A percentile compares a stretch with the other conserved stretches of the same genome.
Conservation (phyloP, 352 stramenopile genomes). For the Saprolegnia diclina region DNA sequence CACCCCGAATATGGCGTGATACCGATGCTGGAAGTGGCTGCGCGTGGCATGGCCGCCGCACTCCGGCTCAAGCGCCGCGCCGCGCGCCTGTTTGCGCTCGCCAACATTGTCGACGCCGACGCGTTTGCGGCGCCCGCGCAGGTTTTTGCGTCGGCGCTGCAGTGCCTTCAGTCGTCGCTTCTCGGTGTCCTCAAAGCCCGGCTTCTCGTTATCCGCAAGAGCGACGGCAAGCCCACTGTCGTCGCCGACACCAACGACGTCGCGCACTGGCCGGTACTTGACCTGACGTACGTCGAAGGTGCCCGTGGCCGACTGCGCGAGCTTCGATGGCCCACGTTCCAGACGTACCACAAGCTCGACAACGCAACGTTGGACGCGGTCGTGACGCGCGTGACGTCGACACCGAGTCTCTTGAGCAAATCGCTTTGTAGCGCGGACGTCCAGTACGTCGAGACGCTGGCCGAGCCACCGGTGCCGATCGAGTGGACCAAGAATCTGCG, state of each 20-base stretch:
- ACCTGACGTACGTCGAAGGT: slow-evolving; percentile 34
- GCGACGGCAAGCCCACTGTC: slow-evolving; percentile 40
- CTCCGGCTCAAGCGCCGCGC: slow-evolving; percentile 64
- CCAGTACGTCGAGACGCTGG: not conserved
- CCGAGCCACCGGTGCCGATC: not conserved
- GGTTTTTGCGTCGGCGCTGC: slow-evolving; percentile 36
- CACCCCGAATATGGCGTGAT: slow-evolving; percentile 61
- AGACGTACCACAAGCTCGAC: slow-evolving; percentile 7
- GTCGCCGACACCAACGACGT: slow-evolving; percentile 54
- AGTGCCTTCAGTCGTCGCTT: slow-evolving; percentile 41
- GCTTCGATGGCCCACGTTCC: slow-evolving; percentile 45
- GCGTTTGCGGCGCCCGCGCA: slow-evolving; percentile 52
- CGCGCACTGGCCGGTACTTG: slow-evolving; percentile 24
- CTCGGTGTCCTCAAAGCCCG: slow-evolving; percentile 48
- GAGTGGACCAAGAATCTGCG: not conserved
- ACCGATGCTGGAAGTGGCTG: slow-evolving; percentile 41
- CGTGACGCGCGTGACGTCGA: not conserved
- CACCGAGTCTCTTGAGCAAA: not conserved
- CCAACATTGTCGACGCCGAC: slow-evolving; percentile 32
- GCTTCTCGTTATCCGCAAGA: slow-evolving; percentile 48
- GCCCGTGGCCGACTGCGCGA: slow-evolving; percentile 43
- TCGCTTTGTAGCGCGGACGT: not conserved
- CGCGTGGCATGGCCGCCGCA: slow-evolving; percentile 38
- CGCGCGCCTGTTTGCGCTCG: slow-evolving; percentile 42
- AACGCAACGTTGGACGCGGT: not conserved